phyloP scores from a whole-genome alignment of 495 filamentous ascomycete species.

The Penicillium manginii region DNA sequence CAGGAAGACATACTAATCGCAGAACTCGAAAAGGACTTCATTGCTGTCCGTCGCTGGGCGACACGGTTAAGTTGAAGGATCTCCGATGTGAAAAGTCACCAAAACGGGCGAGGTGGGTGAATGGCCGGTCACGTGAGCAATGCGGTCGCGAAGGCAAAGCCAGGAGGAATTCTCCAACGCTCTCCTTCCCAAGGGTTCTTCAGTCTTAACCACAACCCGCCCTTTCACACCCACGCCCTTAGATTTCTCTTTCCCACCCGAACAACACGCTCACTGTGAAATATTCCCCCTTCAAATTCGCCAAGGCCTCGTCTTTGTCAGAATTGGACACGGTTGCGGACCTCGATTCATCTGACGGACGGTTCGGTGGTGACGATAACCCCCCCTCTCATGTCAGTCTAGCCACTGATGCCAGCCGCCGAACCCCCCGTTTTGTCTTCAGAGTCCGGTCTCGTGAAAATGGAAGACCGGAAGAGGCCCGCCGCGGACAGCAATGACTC shows the following conservation, averaged over 20 bases:
- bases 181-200: conserved; percentile 41
- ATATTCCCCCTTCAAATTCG: background rate
- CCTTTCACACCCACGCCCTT: background rate
- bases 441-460: conserved; percentile 77
- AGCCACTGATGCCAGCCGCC: conserved; percentile 79
- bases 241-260: conserved; percentile 5
- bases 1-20: conserved; percentile 53
- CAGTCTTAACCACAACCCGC: conserved; percentile 29
- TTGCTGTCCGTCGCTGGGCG: conserved; percentile 34
- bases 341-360: conserved; percentile 40
- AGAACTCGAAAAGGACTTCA: conserved; percentile 61
- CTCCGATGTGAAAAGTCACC: background rate
- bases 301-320: conserved; percentile 17
- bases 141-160: conserved; percentile 1
- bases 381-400: conserved; percentile 40
- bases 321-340: conserved; percentile 35
- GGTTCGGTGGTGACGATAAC: conserved; percentile 46
- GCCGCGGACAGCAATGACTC: conserved; percentile 75
- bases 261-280: conserved; percentile 11
- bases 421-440: conserved; percentile 72
- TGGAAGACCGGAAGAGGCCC: conserved; percentile 97
- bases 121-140: background rate
- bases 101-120: background rate
- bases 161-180: conserved; percentile 38
- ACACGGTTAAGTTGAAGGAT: conserved; percentile 14